Evolutionary conservation across 345 rosid species (phyloP).

Genomic region (Syzygium oleosum): DNA sequence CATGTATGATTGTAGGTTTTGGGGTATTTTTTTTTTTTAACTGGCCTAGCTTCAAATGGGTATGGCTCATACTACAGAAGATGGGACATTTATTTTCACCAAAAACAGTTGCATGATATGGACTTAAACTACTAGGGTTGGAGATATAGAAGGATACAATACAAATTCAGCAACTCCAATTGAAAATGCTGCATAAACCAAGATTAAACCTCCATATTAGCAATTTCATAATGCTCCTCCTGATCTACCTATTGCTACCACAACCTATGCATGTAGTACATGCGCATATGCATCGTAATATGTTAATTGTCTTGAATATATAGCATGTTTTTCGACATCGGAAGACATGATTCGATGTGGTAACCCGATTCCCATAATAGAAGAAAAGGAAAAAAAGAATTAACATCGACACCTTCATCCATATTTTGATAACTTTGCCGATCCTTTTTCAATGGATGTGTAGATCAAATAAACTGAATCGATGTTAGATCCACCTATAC

Average conservation of each 20-base stretch:
- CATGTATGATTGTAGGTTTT: background rate
- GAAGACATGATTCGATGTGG: fast-evolving
- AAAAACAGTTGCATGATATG: background rate
- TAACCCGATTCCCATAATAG: background rate
- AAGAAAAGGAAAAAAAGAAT: background rate
- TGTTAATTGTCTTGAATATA: background rate
- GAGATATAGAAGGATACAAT: background rate
- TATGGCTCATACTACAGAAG: background rate
- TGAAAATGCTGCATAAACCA: background rate
- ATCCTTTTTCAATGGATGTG: background rate
- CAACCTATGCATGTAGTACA: background rate
- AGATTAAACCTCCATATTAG: background rate
- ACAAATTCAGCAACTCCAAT: background rate
- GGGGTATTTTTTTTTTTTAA: background rate
- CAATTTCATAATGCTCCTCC: background rate
- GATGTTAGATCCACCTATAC: background rate
- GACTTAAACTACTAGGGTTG: background rate
- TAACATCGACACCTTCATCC: background rate
- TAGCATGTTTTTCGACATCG: background rate
- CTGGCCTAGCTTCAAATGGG: background rate
- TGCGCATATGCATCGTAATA: background rate
- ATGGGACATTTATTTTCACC: background rate
- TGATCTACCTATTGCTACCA: background rate
- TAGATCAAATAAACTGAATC: background rate
- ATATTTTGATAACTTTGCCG: background rate